Conservation (phyloP, 805 yeast species). For the Starmerella sirachaensis region DNA sequence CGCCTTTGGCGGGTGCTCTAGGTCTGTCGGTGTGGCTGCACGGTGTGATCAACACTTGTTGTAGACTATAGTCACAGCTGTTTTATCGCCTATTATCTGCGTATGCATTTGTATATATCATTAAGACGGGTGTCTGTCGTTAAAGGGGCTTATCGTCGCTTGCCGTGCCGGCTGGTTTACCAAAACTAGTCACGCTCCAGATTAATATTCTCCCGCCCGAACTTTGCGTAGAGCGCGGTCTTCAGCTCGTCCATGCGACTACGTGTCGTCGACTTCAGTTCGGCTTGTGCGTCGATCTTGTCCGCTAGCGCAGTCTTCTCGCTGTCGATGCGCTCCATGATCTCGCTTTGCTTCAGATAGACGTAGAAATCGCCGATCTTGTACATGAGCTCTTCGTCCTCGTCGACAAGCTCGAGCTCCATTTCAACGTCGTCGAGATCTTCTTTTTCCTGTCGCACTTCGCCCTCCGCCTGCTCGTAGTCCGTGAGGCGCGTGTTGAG, state of each 20-base stretch:
- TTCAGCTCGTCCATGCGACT: constrained; percentile 50
- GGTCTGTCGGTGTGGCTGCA: no score
- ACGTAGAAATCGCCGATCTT: constrained; percentile 72
- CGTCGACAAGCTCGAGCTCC: constrained; percentile 77
- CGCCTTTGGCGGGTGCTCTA: no score
- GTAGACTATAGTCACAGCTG: no score
- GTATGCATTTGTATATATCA: no score
- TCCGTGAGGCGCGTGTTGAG: constrained; percentile 60
- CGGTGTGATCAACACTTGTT: no score
- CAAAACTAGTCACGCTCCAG: constrained; percentile 45
- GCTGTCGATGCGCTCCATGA: constrained; percentile 52
- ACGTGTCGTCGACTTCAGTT: constrained; percentile 40
- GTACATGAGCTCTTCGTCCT: constrained; percentile 39
- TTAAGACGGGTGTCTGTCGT: background rate
- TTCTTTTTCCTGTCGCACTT: constrained; percentile 59
- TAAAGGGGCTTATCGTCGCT: background rate
- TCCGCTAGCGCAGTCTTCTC: constrained; percentile 45
- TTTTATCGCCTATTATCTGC: no score
- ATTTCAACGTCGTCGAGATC: constrained; percentile 73
- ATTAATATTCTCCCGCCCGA: constrained; percentile 71
- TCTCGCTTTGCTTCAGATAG: constrained; percentile 53
- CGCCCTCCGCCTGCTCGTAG: constrained; percentile 38
- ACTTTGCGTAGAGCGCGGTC: constrained; percentile 67
- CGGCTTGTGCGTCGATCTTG: constrained; percentile 38
- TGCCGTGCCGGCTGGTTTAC: background rate